Percentiles rank a stretch among this genome's conserved stretches.
These are phyloP conservation scores for Heliophila coronopifolia DNA, from an alignment of 441 rosid species.

Conservation along the genomic window DNA sequence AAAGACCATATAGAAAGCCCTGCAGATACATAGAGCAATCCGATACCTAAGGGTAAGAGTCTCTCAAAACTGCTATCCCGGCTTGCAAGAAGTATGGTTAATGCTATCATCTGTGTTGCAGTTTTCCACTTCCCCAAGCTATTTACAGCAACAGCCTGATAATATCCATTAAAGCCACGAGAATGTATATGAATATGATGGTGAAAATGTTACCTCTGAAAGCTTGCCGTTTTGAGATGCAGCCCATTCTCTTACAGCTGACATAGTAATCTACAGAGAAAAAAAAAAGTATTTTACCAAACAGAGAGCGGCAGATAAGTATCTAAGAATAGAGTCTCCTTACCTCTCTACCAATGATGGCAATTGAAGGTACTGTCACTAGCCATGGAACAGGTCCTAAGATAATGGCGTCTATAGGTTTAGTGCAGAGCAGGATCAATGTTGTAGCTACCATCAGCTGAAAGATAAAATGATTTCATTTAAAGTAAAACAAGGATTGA, in stretches of 20 bases:
- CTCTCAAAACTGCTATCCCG: conserved; percentile 72
- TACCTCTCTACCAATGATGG: conserved; percentile 95
- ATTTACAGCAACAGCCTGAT: conserved; percentile 96
- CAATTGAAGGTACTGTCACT: conserved; percentile 71
- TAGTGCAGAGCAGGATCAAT: conserved; percentile 69
- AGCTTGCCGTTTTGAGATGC: conserved; percentile 78
- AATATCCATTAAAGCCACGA: background rate
- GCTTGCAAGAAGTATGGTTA: conserved; percentile 76
- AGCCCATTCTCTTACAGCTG: conserved; percentile 97
- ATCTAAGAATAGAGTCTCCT: conserved; percentile 4
- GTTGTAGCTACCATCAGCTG: conserved; percentile 99
- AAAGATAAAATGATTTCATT: background rate
- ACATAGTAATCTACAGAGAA: conserved; percentile 78
- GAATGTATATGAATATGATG: background rate
- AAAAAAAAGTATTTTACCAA: conserved; percentile 8
- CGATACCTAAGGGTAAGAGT: conserved; percentile 54
- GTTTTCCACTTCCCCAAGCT: conserved; percentile 97
- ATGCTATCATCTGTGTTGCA: conserved; percentile 88
- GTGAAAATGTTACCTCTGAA: conserved; percentile 47
- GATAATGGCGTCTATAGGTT: conserved; percentile 50
- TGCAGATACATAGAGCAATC: conserved; percentile 78
- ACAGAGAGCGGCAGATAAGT: background rate
- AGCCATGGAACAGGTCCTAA: conserved; percentile 73
- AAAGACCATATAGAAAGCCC: conserved; percentile 85
- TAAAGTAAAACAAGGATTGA: background rate